Conservation (phyloP, 2,329 filamentous ascomycete species). For the Ceratocystis alfenasii region DNA sequence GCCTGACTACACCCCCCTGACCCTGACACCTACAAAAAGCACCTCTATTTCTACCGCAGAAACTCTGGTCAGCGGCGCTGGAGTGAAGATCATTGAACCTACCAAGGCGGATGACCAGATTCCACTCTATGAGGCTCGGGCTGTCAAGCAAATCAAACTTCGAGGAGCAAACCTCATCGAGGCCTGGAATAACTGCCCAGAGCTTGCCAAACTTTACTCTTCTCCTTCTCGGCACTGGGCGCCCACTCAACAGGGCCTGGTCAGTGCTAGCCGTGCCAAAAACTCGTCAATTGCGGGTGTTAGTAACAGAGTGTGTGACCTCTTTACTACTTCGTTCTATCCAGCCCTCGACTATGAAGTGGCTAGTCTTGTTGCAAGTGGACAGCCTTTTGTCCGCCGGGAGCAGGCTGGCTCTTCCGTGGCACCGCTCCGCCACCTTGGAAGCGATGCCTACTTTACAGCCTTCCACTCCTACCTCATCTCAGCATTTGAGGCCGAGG, state of each 20-base stretch:
- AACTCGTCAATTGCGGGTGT: not conserved
- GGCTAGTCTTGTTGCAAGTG: not conserved
- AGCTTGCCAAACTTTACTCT: not conserved
- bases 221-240: not conserved
- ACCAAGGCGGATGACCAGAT: not conserved
- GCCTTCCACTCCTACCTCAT: conserved; percentile 10
- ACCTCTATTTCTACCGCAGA: not conserved
- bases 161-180: conserved; percentile 2
- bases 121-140: not conserved
- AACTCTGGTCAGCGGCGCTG: not conserved
- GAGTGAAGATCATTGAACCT: not conserved
- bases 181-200: not conserved
- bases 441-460: conserved; percentile 5
- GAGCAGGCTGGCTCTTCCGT: not conserved
- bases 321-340: not conserved
- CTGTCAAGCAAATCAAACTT: not conserved
- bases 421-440: not conserved
- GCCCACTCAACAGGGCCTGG: not conserved
- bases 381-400: not conserved
- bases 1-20: not conserved
- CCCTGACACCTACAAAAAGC: not conserved
- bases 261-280: not conserved
- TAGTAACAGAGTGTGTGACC: not conserved
- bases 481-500: conserved; percentile 1
- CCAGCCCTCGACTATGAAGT: not conserved